Percentiles rank a stretch among this genome's conserved stretches.
Conservation (phyloP, 176 grass and related monocot genomes). For the Triticum aestivum region IWGSC_CS_RefSeq_v2.1 NC_057810.1:125591483-125591982, state of each 20-base stretch:
- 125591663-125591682: slow-evolving; percentile 6
- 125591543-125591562: not conserved
- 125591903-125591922: slow-evolving; percentile 17
- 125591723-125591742: slow-evolving; percentile 8
- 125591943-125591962: slow-evolving; percentile 9
- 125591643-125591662: slow-evolving; percentile 31
- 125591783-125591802: slow-evolving; percentile 27
- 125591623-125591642: slow-evolving; percentile 17
- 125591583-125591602: not conserved
- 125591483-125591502: slow-evolving; percentile 18
- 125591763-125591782: not conserved
- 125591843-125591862: slow-evolving; percentile 9
- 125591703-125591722: slow-evolving; percentile 37
- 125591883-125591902: slow-evolving; percentile 15
- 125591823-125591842: not conserved
- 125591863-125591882: slow-evolving; percentile 7
- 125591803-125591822: slow-evolving; percentile 14
- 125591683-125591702: slow-evolving; percentile 43
- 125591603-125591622: not conserved
- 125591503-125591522: not conserved
- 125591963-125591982: not conserved
- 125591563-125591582: slow-evolving; percentile 24
- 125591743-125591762: slow-evolving; percentile 8
- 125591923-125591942: not conserved
- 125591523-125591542: slow-evolving; percentile 6